Percentiles rank a stretch among this genome's conserved stretches.
phyloP scores from a whole-genome alignment of 495 filamentous ascomycete species.

The Chlorociboria aeruginascens region DNA sequence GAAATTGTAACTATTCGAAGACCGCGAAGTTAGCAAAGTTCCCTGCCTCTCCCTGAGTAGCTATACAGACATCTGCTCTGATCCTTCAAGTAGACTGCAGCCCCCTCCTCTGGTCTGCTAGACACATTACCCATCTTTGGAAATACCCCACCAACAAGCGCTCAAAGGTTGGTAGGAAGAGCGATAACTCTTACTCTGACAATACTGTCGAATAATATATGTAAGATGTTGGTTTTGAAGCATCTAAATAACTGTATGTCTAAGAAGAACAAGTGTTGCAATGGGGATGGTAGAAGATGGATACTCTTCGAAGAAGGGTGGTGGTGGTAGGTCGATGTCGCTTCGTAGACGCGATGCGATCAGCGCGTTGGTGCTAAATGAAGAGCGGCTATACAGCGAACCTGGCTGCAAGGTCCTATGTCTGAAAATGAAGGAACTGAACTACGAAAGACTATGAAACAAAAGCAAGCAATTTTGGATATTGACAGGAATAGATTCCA shows the following conservation, averaged over 20 bases:
- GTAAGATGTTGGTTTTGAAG: slow-evolving; percentile 5
- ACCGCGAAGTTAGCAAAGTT: neutral
- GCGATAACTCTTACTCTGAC: neutral
- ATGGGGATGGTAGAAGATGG: too few species aligned
- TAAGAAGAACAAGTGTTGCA: slow-evolving; percentile 12
- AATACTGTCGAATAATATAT: slow-evolving; percentile 9
- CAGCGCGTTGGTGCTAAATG: too few species aligned
- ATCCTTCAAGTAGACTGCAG: slow-evolving; percentile 74
- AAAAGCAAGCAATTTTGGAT: too few species aligned
- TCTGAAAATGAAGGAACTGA: too few species aligned
- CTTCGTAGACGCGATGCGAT: too few species aligned
- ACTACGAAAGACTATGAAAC: too few species aligned
- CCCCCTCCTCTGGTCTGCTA: slow-evolving; percentile 81
- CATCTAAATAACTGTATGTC: slow-evolving; percentile 10
- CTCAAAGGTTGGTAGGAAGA: neutral
- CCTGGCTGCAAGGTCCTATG: too few species aligned
- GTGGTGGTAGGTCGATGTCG: too few species aligned
- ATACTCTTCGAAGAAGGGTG: too few species aligned
- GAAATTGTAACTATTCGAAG: slow-evolving; percentile 64
- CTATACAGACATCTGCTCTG: slow-evolving; percentile 67
- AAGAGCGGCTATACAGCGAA: too few species aligned
- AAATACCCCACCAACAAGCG: slow-evolving; percentile 17
- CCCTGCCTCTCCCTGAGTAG: neutral
- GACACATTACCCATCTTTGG: slow-evolving; percentile 77
- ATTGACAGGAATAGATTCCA: neutral